Evolutionary conservation across 2,329 filamentous ascomycete genomes (phyloP), one percentile per base, ranked within the genome.

Genomic region (Aspergillus bombycis): DNA sequence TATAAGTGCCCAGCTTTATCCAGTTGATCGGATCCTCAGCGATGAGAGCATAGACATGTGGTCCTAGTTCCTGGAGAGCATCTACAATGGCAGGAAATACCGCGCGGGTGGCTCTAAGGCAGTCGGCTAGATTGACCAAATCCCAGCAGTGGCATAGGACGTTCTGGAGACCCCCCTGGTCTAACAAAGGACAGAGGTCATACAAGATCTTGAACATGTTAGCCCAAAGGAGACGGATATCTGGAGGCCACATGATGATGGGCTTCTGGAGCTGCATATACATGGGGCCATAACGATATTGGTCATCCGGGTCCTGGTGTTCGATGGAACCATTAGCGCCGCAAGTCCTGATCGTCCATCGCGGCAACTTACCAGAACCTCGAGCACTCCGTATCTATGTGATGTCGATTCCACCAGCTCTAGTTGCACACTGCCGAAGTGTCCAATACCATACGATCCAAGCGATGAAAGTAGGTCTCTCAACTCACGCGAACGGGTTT

Each of bases 61-160:
- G 81, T 23, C 81, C 81, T 57, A 79, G 78, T 60, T 26, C 32
- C 4, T 84, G 71, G 3, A 86, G 78, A 1, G 80, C 79, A 41
- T 81, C 77, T 62, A 84, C 82, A 63, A 86, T 78, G 4, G 78
- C 72, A 30, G 80, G 78, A 55, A 77, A 76, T 63, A 86, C 74
- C 55, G 79, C 67, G 16, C 73, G 69, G 19, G 79, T 75, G 45
- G 81, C 80, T 19, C 78, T 74, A 4, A 86, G 77, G 53, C 80
- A 80, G 62, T 84, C 81, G 1, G 81, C 81, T 14, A 83, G 78
- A 16, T 79, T 72, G 53, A 82, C 72, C 10, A 85, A 72, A 5
- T 75, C 73, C 36, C 66, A 46, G 62, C 58, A 62, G 28, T 61
- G 61, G 19, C 62, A 54, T 5, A 64, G 50, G 12, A 63, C 56